phyloP scores from a whole-genome alignment of 805 yeast species.

The Wickerhamiella siamensis region DNA sequence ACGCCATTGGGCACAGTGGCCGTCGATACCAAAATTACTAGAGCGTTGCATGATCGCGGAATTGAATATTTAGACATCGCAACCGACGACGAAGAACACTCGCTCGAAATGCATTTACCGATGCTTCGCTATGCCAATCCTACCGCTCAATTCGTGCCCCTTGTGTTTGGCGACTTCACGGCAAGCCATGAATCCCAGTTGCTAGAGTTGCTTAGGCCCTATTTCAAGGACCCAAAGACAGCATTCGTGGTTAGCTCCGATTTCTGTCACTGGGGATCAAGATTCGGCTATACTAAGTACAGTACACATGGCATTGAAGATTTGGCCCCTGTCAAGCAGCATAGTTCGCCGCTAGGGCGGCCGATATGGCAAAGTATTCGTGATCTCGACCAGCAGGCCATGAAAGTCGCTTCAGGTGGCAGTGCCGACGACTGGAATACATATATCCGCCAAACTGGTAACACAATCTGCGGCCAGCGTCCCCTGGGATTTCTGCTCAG shows the following conservation, averaged over 20 bases:
- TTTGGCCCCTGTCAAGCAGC: not conserved
- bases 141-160: conserved; percentile 45
- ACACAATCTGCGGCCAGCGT: conserved; percentile 86
- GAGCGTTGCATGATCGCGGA: conserved; percentile 3
- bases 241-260: conserved; percentile 77
- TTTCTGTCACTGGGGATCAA: conserved; percentile 86
- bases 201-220: conserved; percentile 38
- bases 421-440: conserved; percentile 44
- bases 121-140: conserved; percentile 39
- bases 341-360: conserved; percentile 13
- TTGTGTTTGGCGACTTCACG: conserved; percentile 57
- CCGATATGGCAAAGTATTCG: conserved; percentile 66
- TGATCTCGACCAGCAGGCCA: conserved; percentile 53
- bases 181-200: conserved; percentile 31
- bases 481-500: conserved; percentile 57
- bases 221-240: conserved; percentile 37
- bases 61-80: conserved; percentile 23
- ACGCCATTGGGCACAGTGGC: conserved; percentile 73
- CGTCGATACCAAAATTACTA: conserved; percentile 40
- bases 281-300: conserved; percentile 46
- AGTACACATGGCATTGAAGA: conserved; percentile 20
- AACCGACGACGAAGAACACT: conserved; percentile 75
- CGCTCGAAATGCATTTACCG: conserved; percentile 91
- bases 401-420: conserved; percentile 45
- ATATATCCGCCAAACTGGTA: conserved; percentile 58